Percentiles rank a stretch among this genome's conserved stretches.
Evolutionary conservation across 2,329 filamentous ascomycete species (phyloP).

Genomic region (Penicillium sp.): DNA sequence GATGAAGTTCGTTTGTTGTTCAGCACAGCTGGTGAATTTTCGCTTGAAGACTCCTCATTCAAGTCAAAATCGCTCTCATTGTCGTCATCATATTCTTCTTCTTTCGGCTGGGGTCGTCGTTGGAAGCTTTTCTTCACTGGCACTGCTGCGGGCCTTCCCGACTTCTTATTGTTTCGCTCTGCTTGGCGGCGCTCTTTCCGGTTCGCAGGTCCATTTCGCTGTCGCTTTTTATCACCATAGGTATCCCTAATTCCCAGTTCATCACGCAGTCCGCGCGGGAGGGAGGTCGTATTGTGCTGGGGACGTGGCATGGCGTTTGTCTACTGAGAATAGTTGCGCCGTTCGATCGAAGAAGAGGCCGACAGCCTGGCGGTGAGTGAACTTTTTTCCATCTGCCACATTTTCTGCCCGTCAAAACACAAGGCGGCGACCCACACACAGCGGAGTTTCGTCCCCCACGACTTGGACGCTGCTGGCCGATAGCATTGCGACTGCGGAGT

Average conservation of each 20-base stretch:
- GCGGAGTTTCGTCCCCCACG: conserved; percentile 30
- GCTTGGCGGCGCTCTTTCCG: conserved; percentile 71
- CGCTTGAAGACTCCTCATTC: conserved; percentile 21
- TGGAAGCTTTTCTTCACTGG: conserved; percentile 22
- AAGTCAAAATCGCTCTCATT: conserved; percentile 32
- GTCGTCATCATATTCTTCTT: conserved; percentile 28
- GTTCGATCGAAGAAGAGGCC: conserved; percentile 6
- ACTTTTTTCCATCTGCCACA: conserved; percentile 29
- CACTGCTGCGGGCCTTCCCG: conserved; percentile 37
- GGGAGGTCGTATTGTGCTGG: conserved; percentile 47
- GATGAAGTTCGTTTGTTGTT: conserved; percentile 15
- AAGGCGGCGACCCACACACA: conserved; percentile 29
- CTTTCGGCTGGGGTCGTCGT: conserved; percentile 20
- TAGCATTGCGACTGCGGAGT: conserved; percentile 15
- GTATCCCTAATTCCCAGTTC: conserved; percentile 47
- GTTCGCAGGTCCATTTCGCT: conserved; percentile 34
- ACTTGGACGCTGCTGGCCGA: conserved; percentile 13
- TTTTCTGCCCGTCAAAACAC: conserved; percentile 26
- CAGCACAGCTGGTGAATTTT: conserved; percentile 24
- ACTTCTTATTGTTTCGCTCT: conserved; percentile 65
- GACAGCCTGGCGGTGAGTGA: conserved; percentile 22
- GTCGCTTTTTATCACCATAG: conserved; percentile 39
- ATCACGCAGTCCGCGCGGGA: conserved; percentile 44
- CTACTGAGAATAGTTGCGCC: background rate
- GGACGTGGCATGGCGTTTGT: conserved; percentile 40